Percentiles rank a stretch among this genome's conserved stretches.
These are phyloP conservation scores for Skeletonema potamos DNA, from an alignment of 108 stramenopile species.

Conservation along the genomic window DNA sequence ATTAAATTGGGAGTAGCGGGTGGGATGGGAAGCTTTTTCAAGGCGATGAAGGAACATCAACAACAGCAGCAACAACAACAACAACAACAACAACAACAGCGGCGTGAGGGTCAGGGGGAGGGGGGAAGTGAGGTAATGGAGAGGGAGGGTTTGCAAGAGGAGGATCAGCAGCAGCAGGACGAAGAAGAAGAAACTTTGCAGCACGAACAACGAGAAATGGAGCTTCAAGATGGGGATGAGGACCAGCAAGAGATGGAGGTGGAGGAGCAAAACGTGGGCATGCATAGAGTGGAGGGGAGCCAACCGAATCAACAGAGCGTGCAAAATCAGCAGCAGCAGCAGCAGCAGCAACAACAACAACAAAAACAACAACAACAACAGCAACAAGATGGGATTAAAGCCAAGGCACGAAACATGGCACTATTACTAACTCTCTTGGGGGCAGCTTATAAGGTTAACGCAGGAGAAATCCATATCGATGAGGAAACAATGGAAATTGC, in stretches of 20 bases:
- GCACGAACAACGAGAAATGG: no score
- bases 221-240: not conserved
- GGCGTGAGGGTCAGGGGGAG: not conserved
- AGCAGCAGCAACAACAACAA: no score
- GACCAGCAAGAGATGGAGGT: not conserved
- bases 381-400: not conserved
- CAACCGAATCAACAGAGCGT: not conserved
- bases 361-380: not conserved
- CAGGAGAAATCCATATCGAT: constrained; percentile 22
- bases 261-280: not conserved
- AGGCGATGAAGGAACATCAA: not conserved
- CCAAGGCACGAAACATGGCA: constrained; percentile 41
- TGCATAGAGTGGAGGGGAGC: not conserved
- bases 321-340: not conserved
- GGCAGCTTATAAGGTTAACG: constrained; percentile 42
- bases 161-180: not conserved
- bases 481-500: constrained; percentile 47
- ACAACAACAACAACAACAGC: no score
- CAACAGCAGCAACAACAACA: not conserved
- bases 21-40: not conserved
- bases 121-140: not conserved
- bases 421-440: constrained; percentile 61
- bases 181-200: no score
- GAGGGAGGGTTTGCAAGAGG: not conserved
- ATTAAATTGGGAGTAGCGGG: not conserved